Evolutionary conservation across 2,329 filamentous ascomycete genomes (phyloP), one percentile per base, ranked within the genome.

Genomic region (Sporothrix brunneoviolacea): DNA sequence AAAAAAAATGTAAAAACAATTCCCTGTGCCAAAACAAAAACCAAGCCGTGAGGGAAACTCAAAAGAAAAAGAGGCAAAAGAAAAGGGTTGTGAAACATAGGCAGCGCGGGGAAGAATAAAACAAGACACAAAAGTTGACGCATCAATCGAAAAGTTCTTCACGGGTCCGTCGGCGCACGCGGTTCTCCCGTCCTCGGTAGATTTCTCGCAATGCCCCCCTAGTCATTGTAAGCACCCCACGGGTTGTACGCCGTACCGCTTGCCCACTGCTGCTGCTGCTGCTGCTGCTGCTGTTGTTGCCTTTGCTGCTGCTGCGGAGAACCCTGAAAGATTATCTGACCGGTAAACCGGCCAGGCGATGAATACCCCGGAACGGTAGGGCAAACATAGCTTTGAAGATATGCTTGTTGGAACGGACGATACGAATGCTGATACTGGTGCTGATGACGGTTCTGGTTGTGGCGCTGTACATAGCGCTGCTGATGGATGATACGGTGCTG

Each of bases 391-490:
- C 39, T 18, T 8, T 36, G 24, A 4, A 39, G 4, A 22, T 39
- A 39, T 12, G 44, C 22, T 18, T 32, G 44, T 4, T n/a, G 35
- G 4, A 47, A 13, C 18, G 12, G 36, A 9, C 21, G 15, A 6
- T 30, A 27, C 16, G 33, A n/a, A 8, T 9, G 19, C 10, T 21
- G 45, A 6, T 7, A 37, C n/a, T 39, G 44, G 12, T n/a, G 50
- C n/a, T 19, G 33, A 33, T 19, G 44, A 6, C 10, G 18, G 32
- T 18, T 40, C 21, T 37, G 21, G 8, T 47, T 28, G 16, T 52
- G 50, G 3, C 33, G 33, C 45, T 52, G 50, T 4, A 45, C 12
- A 21, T 33, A 52, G 8, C 45, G 45, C 15, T 47, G 50, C 12
- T 40, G 41, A 13, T 48, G 40, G 8, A 48, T 9, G 15, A 40